Evolutionary conservation across 2,329 filamentous ascomycete genomes (phyloP), one percentile per base, ranked within the genome.

Genomic region (Cladosporium sphaerospermum): DNA sequence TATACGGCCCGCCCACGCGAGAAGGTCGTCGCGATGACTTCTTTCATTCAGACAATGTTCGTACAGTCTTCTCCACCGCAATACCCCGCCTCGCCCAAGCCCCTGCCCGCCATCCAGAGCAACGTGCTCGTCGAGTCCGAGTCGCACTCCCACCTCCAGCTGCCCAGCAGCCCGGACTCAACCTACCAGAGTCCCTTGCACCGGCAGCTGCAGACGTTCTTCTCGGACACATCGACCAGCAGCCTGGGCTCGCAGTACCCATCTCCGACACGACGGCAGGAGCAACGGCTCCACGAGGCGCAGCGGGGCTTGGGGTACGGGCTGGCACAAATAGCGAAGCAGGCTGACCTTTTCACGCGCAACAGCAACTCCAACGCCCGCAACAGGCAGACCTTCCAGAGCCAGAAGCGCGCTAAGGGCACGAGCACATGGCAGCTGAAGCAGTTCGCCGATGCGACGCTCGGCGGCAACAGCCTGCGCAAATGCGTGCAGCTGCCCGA

Each of bases 401-500:
- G 92, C 36, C 88, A 91, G 65, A 86, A 86, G 57, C 76, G 85
- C 41, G 86, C 85, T 66, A 95, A 93, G 71, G 90, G 91, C 54
- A 95, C 89, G 51, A 88, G 83, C 63, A 95, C 81, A 70, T 95
- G 95, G 76, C 93, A 97, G 73, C 78, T 99, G 62, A 86, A 93
- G 71, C 93, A 99, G 71, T 99, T 97, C 78, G 93, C 93, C 49
- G 95, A 99, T 72, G 93, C 95, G 43, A 99, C 93, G 9, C 79
- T 99, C 36, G 93, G 93, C 34, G 95, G 89, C 62, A 93, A 93
- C 45, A 96, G 91, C 72, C 75, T 99, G 73, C 83, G 90, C 65
- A 97, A 99, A 76, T 90, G 95, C 28, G 93, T 99, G 61, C 95
- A 92, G 77, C 78, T 99, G 57, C 93, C 95, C 11, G 95, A 99